These are phyloP conservation scores for Ligustrum vulgare DNA, from an alignment of 257 asterid species.

Conservation along the genomic window DNA sequence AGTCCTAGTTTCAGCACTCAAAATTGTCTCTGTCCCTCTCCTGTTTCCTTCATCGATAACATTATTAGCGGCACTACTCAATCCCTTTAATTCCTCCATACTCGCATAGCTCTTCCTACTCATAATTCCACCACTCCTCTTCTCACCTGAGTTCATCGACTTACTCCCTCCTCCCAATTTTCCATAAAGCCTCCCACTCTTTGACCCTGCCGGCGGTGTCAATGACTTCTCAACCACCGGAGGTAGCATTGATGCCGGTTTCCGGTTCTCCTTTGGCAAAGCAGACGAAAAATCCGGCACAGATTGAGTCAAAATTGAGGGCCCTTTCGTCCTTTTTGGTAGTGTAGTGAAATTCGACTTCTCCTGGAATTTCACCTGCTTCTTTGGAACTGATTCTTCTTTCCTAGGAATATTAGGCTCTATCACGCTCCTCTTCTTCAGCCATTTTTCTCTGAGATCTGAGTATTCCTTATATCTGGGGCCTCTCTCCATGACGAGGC, in stretches of 20 bases:
- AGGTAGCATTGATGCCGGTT: slow-evolving; percentile 47
- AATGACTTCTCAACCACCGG: slow-evolving; percentile 50
- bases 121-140: slow-evolving; percentile 64
- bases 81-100: slow-evolving; percentile 65
- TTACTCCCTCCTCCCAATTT: slow-evolving; percentile 66
- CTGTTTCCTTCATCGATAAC: slow-evolving; percentile 46
- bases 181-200: slow-evolving; percentile 53
- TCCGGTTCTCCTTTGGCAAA: slow-evolving; percentile 83
- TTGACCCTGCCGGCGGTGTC: slow-evolving; percentile 53
- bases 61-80: slow-evolving; percentile 47
- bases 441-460: slow-evolving; percentile 66
- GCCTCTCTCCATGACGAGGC: slow-evolving; percentile 62
- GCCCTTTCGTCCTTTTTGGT: slow-evolving; percentile 44
- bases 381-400: slow-evolving; percentile 31
- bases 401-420: slow-evolving; percentile 21
- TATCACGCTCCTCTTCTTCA: slow-evolving; percentile 32
- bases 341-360: slow-evolving; percentile 50
- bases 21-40: slow-evolving; percentile 49
- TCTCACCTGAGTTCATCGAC: slow-evolving; percentile 71
- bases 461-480: slow-evolving; percentile 78
- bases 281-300: slow-evolving; percentile 85
- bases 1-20: slow-evolving; percentile 9
- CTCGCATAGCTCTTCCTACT: slow-evolving; percentile 81
- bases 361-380: slow-evolving; percentile 61
- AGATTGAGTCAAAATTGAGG: slow-evolving; percentile 65